Base-by-base conservation (phyloP, 2,329 filamentous ascomycete species). In the Stemphylium lycopersici region DNA sequence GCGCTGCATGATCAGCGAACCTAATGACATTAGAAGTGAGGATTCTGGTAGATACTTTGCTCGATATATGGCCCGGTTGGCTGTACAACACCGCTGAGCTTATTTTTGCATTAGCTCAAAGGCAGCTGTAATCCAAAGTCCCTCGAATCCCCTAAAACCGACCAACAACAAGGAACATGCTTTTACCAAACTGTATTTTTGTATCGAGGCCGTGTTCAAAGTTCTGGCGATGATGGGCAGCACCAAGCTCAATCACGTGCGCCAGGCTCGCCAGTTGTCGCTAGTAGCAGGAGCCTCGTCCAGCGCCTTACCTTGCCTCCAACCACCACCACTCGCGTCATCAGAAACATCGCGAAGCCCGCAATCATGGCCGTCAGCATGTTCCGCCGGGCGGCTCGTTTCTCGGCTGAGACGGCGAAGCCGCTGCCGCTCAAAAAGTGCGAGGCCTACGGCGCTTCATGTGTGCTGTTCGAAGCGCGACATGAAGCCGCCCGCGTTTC, bases 391-490 rank as follows among this genome's bases (percentile, higher is more conserved):
- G 43, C 55, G 42, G 48, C 47, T 53, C 48, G 49, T 29, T 34
- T 45, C 50, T 64, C 51, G 60, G 59, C 63, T 71, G 71, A 74
- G 67, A 74, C 71, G 56, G 34, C 63, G 56, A 67, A 65, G 59
- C 60, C 61, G 55, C 60, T 55, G 55, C 52, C 42, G 59, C 47
- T 43, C 32, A 56, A 20, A 52, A 49, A 55, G 52, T 68, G 62
- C 71, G 70, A 73, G 62, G 70, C 71, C 63, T 65, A 52, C 60
- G 42, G 65, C 69, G 72, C 72, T 69, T 75, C 72, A 75, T 63
- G 56, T 74, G 67, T 69, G 69, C 72, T 62, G 64, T 69, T 68
- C 63, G 56, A 71, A 66, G 67, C 66, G 70, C 68, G 63, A 71
- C 61, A 58, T 74, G 71, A 72, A 63, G 69, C 72, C 52, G 58